A percentile compares a stretch with the other conserved stretches of the same genome.
phyloP scores from a whole-genome alignment of 2,329 filamentous ascomycete species.

The Diplodia mutila region DNA sequence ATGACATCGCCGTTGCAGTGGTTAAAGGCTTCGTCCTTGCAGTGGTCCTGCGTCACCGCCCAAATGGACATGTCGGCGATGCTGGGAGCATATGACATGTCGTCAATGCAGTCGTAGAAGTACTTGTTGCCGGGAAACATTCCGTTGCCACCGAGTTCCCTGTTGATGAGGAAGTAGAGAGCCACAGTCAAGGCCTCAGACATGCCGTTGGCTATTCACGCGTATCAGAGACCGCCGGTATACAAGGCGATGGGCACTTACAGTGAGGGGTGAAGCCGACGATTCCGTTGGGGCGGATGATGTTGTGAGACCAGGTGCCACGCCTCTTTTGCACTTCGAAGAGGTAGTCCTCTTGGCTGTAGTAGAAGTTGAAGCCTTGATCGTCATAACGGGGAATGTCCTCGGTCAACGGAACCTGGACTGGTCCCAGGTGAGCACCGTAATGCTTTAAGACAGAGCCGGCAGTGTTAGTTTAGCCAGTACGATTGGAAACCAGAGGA shows the following conservation, averaged over 20 bases:
- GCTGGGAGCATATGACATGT: slow-evolving; percentile 39
- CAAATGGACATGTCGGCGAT: slow-evolving; percentile 47
- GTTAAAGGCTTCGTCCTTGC: slow-evolving; percentile 49
- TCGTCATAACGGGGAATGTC: slow-evolving; percentile 15
- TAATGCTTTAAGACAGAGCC: too few species aligned
- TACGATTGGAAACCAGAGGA: too few species aligned
- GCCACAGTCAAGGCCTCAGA: slow-evolving; percentile 48
- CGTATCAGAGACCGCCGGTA: too few species aligned
- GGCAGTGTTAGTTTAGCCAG: too few species aligned
- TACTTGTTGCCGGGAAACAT: slow-evolving; percentile 42
- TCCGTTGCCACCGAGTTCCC: slow-evolving; percentile 40
- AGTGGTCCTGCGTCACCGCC: slow-evolving; percentile 38
- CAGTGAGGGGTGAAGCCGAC: slow-evolving; percentile 21
- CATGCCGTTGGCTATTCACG: slow-evolving; percentile 38
- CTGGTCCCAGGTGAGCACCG: slow-evolving; percentile 10
- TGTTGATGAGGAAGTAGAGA: slow-evolving; percentile 46
- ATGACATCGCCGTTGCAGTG: slow-evolving; percentile 30
- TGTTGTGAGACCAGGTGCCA: slow-evolving; percentile 4
- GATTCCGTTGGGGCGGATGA: slow-evolving; percentile 19
- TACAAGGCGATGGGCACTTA: too few species aligned
- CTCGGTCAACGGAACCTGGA: slow-evolving; percentile 3
- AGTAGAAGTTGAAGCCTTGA: slow-evolving; percentile 4
- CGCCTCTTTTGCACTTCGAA: slow-evolving; percentile 15
- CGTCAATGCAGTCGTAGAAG: slow-evolving; percentile 42
- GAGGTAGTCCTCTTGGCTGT: slow-evolving; percentile 1